Evolutionary conservation across 148 eudicot genomes (phyloP), one percentile per base, ranked within the genome.

Genomic region (Gaultheria prostrata): DNA sequence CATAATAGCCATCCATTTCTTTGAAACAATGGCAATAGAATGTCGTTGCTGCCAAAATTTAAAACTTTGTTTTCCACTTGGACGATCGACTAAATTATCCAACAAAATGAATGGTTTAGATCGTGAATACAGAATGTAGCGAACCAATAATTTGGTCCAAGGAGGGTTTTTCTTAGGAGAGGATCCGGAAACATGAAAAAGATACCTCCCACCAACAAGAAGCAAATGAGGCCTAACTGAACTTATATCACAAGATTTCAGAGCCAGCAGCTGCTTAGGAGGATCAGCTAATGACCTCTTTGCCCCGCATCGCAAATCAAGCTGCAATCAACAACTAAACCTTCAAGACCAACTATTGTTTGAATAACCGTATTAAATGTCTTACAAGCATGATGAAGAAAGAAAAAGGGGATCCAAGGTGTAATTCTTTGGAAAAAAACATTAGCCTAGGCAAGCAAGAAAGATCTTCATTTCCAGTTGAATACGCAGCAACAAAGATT

Each of bases 141-240:
- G 33, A 63, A 65, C 35, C 71, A 65, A 65, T 65, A 65, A 32
- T 65, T 65, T 6, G 7, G 12, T 11, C 28, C 33, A 65, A 28
- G 17, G 15, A 65, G 71, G 35, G 71, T 13, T 26, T 65, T 65
- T 65, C 33, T 6, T 0, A 65, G 71, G 71, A 65, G 71, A 65
- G 71, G 33, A 65, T 65, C 15, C 2, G 15, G 17, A 65, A 0
- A 65, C 14, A 67, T n/a, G 48, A 65, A 12, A 12, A 26, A 76
- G 61, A 20, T 90, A 94, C 99, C 99, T 97, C 88, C 99, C 99
- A 69, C 99, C 99, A 83, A 97, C 97, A 82, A 97, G 93, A 86
- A 97, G 97, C 53, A 94, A 86, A 92, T 97, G 97, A 83, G 99
- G 98, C 92, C 95, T 92, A 21, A 95, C 91, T 10, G 88, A 72